Conservation (phyloP, 2,329 filamentous ascomycete genomes). For the Pseudopyricularia javanii region DNA sequence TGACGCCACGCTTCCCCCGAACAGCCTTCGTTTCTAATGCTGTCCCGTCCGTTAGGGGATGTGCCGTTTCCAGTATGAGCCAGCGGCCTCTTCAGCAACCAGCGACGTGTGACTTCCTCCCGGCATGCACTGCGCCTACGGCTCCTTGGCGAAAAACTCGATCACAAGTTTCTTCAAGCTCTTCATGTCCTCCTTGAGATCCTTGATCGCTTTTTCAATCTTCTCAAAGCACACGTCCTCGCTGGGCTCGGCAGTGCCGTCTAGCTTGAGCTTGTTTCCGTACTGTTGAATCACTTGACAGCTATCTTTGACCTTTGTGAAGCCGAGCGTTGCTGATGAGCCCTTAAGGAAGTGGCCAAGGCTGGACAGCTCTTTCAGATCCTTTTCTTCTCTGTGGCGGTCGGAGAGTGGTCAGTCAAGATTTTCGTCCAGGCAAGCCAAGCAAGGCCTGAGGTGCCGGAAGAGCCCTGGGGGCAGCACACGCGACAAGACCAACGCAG, state of each 20-base stretch:
- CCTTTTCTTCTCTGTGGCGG: slow-evolving; percentile 44
- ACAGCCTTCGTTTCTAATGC: background rate
- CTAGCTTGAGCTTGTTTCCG: slow-evolving; percentile 70
- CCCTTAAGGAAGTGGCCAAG: slow-evolving; percentile 96
- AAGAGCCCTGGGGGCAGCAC: background rate
- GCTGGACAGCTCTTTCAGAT: slow-evolving; percentile 65
- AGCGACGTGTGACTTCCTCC: background rate
- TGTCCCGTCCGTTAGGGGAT: background rate
- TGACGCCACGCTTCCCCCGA: background rate
- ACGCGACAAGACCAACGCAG: too few species aligned
- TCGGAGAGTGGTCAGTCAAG: slow-evolving; percentile 5
- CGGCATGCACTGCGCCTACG: background rate
- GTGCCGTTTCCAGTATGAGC: background rate
- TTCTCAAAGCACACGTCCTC: slow-evolving; percentile 55
- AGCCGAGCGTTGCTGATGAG: slow-evolving; percentile 84
- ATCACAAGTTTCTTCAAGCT: slow-evolving; percentile 60
- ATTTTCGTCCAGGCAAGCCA: slow-evolving; percentile 3
- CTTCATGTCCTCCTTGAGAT: slow-evolving; percentile 65
- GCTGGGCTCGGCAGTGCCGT: slow-evolving; percentile 56
- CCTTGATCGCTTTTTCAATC: slow-evolving; percentile 56
- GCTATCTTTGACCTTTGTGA: slow-evolving; percentile 79
- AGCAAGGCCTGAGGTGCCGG: background rate
- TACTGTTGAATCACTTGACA: slow-evolving; percentile 97
- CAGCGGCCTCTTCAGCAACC: background rate
- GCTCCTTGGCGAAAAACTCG: slow-evolving; percentile 44